Evolutionary conservation across 176 grass and related monocot species (phyloP), one percentile per base, ranked within the genome.

Genomic region (Eragrostis curvula): DNA sequence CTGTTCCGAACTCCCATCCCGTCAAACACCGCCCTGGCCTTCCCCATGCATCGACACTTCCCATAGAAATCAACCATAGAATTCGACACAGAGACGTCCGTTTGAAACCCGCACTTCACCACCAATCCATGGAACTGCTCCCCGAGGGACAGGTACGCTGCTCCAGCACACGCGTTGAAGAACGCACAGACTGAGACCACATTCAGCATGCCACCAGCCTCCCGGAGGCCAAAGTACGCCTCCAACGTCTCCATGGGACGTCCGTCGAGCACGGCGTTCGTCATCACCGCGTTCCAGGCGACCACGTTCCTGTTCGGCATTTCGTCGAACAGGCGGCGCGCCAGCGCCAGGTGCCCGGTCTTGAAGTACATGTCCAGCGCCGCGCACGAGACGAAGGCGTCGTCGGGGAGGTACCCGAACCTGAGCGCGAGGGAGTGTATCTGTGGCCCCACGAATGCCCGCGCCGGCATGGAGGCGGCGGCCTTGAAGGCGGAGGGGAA

Each of bases 301-400:
- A 94, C 89, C 45, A 81, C 55, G 60, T 81, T 94, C 71, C 68
- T 82, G 36, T 88, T 83, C 47, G 89, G 84, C 91, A 97, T 97
- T 88, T 94, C 91, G 13, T 71, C 87, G 46, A 97, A 94, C 66
- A 97, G 79, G 21, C 75, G 85, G 12, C 86, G 77, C 1, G 87
- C 94, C 12, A 91, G 81, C 1, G 18, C 12, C 1, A 79, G 48
- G 13, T 79, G 82, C 10, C 85, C 84, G 2, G 94, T 97, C 71
- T 97, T 97, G 85, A 81, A 94, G 57, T 97, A 94, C 94, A 97
- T 97, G 59, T 94, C 89, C 73, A 97, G 80, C 16, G 91, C 87
- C 16, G 87, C 89, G 66, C 91, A 94, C 5, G 89, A 86, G 18
- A 94, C 94, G 74, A 97, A 97, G 58, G 75, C 30, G 46, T 97